Evolutionary conservation across 768 basidiomycete genomes (phyloP).

Genomic region (Candolleomyces aberdarensis): DNA sequence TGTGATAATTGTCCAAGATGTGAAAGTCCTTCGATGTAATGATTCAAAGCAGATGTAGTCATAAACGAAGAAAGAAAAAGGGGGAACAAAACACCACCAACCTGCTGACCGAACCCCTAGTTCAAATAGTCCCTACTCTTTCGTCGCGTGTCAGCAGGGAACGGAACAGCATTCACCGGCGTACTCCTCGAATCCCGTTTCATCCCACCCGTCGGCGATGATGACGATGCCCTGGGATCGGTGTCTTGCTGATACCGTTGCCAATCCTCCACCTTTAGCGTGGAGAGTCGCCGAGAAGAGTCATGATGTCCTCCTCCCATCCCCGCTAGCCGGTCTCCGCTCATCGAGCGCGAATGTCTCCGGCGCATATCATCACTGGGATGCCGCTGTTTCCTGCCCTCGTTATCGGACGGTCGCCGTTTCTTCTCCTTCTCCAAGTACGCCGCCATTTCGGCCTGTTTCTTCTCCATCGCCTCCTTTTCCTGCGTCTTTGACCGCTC

Average conservation of each 20-base stretch:
- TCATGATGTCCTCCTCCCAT: conserved; percentile 20
- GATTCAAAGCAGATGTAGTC: not conserved
- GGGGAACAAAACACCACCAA: conserved; percentile 6
- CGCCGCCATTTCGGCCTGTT: conserved; percentile 69
- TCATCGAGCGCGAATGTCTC: conserved; percentile 51
- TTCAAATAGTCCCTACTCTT: conserved; percentile 36
- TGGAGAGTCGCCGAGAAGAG: conserved; percentile 67
- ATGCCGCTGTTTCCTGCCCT: conserved; percentile 35
- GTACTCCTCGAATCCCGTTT: conserved; percentile 33
- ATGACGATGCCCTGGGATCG: conserved; percentile 22
- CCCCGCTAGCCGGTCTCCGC: conserved; percentile 56
- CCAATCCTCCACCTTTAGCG: conserved; percentile 85
- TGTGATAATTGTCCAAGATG: conserved; percentile 8
- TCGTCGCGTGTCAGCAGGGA: conserved; percentile 42
- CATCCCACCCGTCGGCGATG: conserved; percentile 16
- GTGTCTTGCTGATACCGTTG: conserved; percentile 63
- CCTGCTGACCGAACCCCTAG: conserved; percentile 17
- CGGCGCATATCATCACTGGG: conserved; percentile 33
- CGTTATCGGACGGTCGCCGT: conserved; percentile 36
- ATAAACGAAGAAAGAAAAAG: not conserved
- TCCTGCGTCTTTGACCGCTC: conserved; percentile 73
- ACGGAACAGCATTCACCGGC: conserved; percentile 45
- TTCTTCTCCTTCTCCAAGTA: conserved; percentile 49
- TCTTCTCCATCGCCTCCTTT: conserved; percentile 66
- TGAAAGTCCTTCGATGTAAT: not conserved